phyloP scores from a whole-genome alignment of 1,284 basidiomycete genomes.

The Melampsora larici-populina region DNA sequence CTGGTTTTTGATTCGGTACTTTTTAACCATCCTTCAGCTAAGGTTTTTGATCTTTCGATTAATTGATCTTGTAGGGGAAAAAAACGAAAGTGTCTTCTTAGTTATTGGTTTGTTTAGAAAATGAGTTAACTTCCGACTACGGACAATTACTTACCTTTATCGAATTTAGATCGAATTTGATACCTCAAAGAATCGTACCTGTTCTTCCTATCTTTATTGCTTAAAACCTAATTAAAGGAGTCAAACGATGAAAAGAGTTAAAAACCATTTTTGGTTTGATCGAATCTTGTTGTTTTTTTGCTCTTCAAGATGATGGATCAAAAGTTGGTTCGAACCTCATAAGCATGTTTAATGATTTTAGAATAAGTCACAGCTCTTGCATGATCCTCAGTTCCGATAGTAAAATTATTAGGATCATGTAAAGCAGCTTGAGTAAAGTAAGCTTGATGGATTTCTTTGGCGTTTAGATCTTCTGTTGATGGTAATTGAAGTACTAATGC shows the following conservation, averaged over 20 bases:
- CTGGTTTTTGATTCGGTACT: conserved; percentile 28
- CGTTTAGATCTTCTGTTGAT: not conserved
- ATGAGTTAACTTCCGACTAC: not conserved
- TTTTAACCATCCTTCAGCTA: conserved; percentile 31
- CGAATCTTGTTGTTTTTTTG: too few species aligned
- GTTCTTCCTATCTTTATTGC: not conserved
- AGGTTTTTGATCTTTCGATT: conserved; percentile 19
- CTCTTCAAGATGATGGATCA: not conserved
- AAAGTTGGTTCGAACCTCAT: not conserved
- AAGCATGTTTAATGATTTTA: not conserved
- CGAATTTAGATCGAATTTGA: not conserved
- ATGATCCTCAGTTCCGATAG: not conserved
- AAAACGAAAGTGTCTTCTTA: not conserved
- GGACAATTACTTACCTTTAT: not conserved
- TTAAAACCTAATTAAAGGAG: not conserved
- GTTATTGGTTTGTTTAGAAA: not conserved
- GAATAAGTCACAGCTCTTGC: not conserved
- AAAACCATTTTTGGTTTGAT: too few species aligned
- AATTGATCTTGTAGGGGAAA: not conserved
- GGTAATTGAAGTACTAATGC: not conserved
- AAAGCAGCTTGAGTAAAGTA: not conserved
- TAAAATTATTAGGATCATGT: not conserved
- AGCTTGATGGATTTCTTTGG: not conserved
- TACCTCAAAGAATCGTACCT: not conserved
- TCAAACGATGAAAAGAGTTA: too few species aligned